These are phyloP conservation scores for Triticum dicoccoides DNA, from an alignment of 176 grass and related monocot species.

Conservation along the genomic window DNA sequence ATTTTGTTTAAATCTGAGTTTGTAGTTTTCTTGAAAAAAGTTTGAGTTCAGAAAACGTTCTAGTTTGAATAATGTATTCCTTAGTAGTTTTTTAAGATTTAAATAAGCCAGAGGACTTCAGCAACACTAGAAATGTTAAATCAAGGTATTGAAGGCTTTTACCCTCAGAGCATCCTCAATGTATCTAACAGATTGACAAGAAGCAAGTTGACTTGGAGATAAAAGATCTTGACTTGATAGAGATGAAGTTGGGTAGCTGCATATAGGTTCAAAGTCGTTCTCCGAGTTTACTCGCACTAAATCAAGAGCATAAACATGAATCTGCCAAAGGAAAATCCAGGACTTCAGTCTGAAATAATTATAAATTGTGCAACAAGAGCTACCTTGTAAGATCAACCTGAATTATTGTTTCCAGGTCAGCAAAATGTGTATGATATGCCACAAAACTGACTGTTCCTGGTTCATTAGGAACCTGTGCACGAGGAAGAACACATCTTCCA, in stretches of 20 bases:
- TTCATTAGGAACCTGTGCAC: constrained; percentile 15
- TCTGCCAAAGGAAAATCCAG: constrained; percentile 18
- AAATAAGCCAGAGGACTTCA: constrained; percentile 13
- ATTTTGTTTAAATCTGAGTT: not conserved
- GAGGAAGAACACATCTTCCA: constrained; percentile 38
- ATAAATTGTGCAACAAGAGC: not conserved
- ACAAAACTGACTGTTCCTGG: constrained; percentile 27
- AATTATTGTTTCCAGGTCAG: constrained; percentile 5
- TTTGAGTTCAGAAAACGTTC: not conserved
- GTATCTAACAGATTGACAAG: not conserved
- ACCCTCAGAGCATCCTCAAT: constrained; percentile 6
- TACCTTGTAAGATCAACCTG: constrained; percentile 6
- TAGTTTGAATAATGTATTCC: not conserved
- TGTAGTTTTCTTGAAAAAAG: not conserved
- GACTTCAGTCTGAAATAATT: not conserved
- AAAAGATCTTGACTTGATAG: constrained; percentile 1
- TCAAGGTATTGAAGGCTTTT: not conserved
- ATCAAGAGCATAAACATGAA: constrained; percentile 17
- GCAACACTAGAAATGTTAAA: not conserved
- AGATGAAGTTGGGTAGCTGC: not conserved
- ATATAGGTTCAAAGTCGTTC: constrained; percentile 4
- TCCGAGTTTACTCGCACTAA: not conserved
- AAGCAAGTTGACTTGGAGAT: constrained; percentile 8
- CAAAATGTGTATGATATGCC: constrained; percentile 17
- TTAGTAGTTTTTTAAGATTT: not conserved